phyloP scores from a whole-genome alignment of 768 basidiomycete species.

The Grammothele lineata region DNA sequence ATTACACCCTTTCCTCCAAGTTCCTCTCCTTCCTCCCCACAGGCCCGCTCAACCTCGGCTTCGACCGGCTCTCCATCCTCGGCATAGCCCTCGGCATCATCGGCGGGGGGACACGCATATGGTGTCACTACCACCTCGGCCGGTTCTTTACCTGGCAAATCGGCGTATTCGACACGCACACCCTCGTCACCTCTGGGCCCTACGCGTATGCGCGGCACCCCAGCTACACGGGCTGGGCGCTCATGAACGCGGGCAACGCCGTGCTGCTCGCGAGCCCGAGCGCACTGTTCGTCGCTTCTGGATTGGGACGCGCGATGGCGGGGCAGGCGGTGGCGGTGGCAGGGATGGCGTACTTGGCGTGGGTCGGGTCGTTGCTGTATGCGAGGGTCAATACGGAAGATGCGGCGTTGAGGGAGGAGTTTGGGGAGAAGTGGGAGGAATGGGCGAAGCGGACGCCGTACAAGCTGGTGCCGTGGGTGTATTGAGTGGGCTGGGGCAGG shows the following conservation, averaged over 20 bases:
- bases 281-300: not conserved
- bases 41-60: not conserved
- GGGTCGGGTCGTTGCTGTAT: not conserved
- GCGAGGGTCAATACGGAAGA: constrained; percentile 4
- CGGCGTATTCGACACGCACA: constrained; percentile 8
- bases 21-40: not conserved
- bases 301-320: not conserved
- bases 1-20: not conserved
- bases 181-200: constrained; percentile 11
- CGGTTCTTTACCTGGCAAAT: constrained; percentile 16
- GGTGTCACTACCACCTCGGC: constrained; percentile 7
- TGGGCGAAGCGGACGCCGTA: constrained; percentile 12
- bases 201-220: constrained; percentile 18
- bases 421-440: constrained; percentile 13
- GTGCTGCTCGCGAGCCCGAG: not conserved
- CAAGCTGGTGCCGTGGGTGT: constrained; percentile 6
- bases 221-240: constrained; percentile 9
- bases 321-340: not conserved
- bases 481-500: not conserved
- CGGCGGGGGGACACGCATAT: not conserved
- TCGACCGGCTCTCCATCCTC: not conserved
- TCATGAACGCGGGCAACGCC: constrained; percentile 3
- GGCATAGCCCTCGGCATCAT: not conserved
- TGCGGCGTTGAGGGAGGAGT: constrained; percentile 8
- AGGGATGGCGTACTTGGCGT: not conserved